Evolutionary conservation across 441 rosid genomes (phyloP).

Genomic region (Omphalea diandra): DNA sequence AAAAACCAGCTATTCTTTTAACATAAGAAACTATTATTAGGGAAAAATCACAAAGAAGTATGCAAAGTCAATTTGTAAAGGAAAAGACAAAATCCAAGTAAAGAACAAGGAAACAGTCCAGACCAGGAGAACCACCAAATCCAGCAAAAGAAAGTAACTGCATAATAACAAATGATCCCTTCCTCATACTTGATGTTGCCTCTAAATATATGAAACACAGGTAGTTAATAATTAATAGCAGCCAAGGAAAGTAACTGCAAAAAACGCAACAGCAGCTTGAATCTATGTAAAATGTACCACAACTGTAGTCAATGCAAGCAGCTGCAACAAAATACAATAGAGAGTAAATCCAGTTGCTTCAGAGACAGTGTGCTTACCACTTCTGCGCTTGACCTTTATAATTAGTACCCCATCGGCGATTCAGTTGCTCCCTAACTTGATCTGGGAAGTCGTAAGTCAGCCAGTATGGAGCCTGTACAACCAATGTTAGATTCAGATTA

Average conservation of each 20-base stretch:
- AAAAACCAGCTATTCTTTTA: not conserved
- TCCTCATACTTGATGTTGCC: not conserved
- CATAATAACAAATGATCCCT: not conserved
- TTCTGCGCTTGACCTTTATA: conserved; percentile 99
- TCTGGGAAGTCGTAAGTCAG: conserved; percentile 84
- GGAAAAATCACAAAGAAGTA: not conserved
- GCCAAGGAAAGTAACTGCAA: not conserved
- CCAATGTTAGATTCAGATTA: conserved; percentile 20
- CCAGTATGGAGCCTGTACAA: conserved; percentile 77
- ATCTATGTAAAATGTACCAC: not conserved
- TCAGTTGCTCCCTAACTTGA: conserved; percentile 67
- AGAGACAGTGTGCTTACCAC: conserved; percentile 47
- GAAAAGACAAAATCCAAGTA: not conserved
- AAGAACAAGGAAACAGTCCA: not conserved
- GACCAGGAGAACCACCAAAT: not conserved
- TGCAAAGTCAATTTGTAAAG: not conserved
- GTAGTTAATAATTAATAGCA: not conserved
- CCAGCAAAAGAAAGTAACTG: not conserved
- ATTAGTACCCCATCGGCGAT: conserved; percentile 69
- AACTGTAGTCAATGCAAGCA: not conserved
- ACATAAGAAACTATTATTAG: not conserved
- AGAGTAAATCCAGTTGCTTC: conserved; percentile 4
- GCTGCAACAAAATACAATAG: not conserved
- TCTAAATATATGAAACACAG: not conserved
- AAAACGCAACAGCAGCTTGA: not conserved